Evolutionary conservation across 2,329 filamentous ascomycete genomes (phyloP).

Genomic region (Colletotrichum lini): DNA sequence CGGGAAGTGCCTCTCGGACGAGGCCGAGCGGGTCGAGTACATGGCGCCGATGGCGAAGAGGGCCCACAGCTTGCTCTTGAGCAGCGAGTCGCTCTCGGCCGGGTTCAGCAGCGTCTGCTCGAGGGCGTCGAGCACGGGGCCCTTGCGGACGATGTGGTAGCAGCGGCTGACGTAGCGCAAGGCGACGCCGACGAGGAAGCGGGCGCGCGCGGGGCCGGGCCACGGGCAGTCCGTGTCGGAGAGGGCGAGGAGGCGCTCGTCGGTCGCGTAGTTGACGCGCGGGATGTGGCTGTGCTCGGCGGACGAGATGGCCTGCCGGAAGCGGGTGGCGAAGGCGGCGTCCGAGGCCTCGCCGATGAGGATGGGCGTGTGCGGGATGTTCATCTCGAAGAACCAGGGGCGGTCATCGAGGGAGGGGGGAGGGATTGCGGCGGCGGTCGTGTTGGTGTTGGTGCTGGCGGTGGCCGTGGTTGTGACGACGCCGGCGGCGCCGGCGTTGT

Average conservation of each 20-base stretch:
- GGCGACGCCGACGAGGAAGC: slow-evolving; percentile 57
- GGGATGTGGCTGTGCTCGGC: slow-evolving; percentile 51
- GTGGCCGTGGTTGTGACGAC: not conserved
- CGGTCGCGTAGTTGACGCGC: slow-evolving; percentile 52
- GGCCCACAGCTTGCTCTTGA: slow-evolving; percentile 59
- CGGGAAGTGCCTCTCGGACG: slow-evolving; percentile 54
- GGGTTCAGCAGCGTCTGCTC: slow-evolving; percentile 55
- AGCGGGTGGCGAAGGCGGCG: slow-evolving; percentile 54
- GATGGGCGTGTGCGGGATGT: slow-evolving; percentile 52
- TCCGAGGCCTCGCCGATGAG: slow-evolving; percentile 55
- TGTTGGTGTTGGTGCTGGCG: not conserved
- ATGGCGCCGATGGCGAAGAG: slow-evolving; percentile 63
- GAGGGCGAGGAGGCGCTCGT: slow-evolving; percentile 48
- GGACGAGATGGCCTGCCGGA: slow-evolving; percentile 53
- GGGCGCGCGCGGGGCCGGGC: slow-evolving; percentile 56
- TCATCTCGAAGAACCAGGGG: slow-evolving; percentile 55
- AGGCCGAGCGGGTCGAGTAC: slow-evolving; percentile 57
- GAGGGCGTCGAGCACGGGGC: slow-evolving; percentile 53
- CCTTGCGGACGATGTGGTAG: slow-evolving; percentile 60
- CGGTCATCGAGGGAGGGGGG: slow-evolving; percentile 45
- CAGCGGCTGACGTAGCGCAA: slow-evolving; percentile 56
- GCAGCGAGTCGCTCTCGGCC: slow-evolving; percentile 50
- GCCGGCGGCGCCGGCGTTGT: slow-evolving; percentile 18
- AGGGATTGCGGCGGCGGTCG: slow-evolving; percentile 13
- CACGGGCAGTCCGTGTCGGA: slow-evolving; percentile 52